A percentile compares a stretch with the other conserved stretches of the same genome.
Conservation (phyloP, 1,284 basidiomycete species). For the Peniophora sp. region DNA sequence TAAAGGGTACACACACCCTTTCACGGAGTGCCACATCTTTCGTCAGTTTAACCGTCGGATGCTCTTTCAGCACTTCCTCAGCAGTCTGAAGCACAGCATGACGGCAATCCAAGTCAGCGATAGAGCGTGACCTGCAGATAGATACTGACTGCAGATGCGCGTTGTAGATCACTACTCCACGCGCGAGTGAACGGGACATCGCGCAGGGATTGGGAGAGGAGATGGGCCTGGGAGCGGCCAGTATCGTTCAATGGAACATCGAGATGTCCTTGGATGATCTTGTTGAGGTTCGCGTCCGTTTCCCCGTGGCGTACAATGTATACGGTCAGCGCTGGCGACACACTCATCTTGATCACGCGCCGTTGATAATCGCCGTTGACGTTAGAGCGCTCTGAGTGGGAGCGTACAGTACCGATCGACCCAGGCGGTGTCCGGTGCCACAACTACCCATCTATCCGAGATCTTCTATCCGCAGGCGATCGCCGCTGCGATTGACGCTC, state of each 20-base stretch:
- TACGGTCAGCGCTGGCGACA: constrained; percentile 22
- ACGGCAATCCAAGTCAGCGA: neutral
- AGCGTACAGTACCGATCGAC: neutral
- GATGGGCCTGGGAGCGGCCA: constrained; percentile 48
- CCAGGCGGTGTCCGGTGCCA: neutral
- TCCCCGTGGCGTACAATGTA: constrained; percentile 73
- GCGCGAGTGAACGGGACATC: constrained; percentile 42
- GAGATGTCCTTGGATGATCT: constrained; percentile 64
- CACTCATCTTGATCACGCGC: neutral
- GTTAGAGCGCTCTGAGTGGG: neutral
- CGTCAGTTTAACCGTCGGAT: constrained; percentile 36
- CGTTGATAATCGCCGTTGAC: neutral
- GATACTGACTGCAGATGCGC: constrained; percentile 48
- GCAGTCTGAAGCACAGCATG: constrained; percentile 42
- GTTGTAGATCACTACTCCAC: constrained; percentile 57
- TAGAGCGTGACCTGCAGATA: neutral
- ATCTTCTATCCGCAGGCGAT: neutral
- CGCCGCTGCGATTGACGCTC: neutral
- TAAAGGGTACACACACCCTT: constrained; percentile 37
- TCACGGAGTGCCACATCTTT: constrained; percentile 47
- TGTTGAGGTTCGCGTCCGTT: constrained; percentile 54
- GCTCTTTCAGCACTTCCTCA: constrained; percentile 46
- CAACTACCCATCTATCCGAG: neutral
- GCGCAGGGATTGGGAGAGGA: constrained; percentile 45
- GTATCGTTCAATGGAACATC: constrained; percentile 55